Percentiles rank a stretch among this genome's conserved stretches.
These are phyloP conservation scores for Apiospora malaysiana DNA, from an alignment of 2,329 filamentous ascomycete genomes.

Conservation along the genomic window DNA sequence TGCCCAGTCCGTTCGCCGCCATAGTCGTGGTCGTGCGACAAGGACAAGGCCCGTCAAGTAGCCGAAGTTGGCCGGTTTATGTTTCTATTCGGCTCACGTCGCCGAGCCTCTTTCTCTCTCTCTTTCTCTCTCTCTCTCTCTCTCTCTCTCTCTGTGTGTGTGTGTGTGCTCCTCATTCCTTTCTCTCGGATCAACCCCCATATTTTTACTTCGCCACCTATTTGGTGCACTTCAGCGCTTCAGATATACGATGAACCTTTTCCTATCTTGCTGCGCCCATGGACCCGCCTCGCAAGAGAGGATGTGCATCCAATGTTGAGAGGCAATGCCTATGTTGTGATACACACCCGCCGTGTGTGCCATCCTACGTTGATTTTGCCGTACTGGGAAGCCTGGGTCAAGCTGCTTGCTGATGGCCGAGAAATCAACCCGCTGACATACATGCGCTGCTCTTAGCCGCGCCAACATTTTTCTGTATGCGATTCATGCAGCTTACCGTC, in stretches of 20 bases:
- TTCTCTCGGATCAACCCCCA: background rate
- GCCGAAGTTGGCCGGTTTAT: background rate
- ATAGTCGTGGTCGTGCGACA: background rate
- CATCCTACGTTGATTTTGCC: background rate
- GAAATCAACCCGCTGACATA: slow-evolving; percentile 4
- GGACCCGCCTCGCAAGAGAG: background rate
- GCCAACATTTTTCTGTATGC: background rate
- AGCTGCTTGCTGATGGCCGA: background rate
- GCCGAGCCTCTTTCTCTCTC: background rate
- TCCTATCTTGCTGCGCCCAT: background rate
- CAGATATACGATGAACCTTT: background rate
- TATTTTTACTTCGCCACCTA: background rate
- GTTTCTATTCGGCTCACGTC: background rate
- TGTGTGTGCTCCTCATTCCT: too few relatives aligned
- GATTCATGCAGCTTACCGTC: slow-evolving; percentile 14
- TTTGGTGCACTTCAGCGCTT: background rate
- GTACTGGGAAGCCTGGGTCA: background rate
- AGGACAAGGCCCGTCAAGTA: background rate
- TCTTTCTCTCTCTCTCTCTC: background rate
- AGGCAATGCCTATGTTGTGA: background rate
- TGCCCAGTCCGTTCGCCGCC: background rate
- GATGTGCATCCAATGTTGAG: background rate
- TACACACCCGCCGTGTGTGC: background rate
- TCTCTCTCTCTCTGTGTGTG: too few relatives aligned
- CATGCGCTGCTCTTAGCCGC: background rate